Conservation (phyloP, 2,329 filamentous ascomycete species). For the Colletotrichum caudatum region DNA sequence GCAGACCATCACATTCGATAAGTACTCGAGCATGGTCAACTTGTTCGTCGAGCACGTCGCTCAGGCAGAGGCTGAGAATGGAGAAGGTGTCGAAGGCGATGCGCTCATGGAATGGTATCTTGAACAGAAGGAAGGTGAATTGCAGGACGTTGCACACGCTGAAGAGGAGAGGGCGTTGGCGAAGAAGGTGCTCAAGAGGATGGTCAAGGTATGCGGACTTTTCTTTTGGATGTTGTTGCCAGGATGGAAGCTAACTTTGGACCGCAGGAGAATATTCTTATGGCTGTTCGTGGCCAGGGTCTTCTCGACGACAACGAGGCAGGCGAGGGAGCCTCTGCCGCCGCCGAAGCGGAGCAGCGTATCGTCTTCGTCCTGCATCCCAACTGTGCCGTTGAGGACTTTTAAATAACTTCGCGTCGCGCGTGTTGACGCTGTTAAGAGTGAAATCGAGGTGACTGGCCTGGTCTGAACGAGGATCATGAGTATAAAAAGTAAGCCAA, state of each 20-base stretch:
- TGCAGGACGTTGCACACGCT: constrained; percentile 64
- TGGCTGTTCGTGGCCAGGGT: constrained; percentile 77
- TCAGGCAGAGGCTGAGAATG: constrained; percentile 79
- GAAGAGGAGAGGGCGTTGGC: constrained; percentile 83
- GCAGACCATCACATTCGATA: constrained; percentile 94
- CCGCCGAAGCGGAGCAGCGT: constrained; percentile 53
- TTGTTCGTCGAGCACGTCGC: constrained; percentile 84
- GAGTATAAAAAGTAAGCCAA: constrained; percentile 21
- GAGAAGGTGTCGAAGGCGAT: constrained; percentile 88
- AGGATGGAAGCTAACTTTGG: constrained; percentile 53
- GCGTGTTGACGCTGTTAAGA: not conserved
- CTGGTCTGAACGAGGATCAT: constrained; percentile 7
- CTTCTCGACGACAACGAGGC: constrained; percentile 59
- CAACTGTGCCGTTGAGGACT: constrained; percentile 86
- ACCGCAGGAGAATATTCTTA: constrained; percentile 83
- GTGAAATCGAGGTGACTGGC: not conserved
- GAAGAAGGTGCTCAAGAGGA: constrained; percentile 90
- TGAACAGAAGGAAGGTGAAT: constrained; percentile 87
- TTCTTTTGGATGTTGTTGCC: constrained; percentile 58
- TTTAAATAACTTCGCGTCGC: constrained; percentile 47
- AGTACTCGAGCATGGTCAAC: constrained; percentile 92
- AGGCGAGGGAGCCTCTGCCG: constrained; percentile 58
- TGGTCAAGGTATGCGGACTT: constrained; percentile 77
- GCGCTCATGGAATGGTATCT: constrained; percentile 90
- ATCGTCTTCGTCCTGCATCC: constrained; percentile 92